phyloP scores from a whole-genome alignment of 148 eudicot species.

The Simmondsia chinensis region DNA sequence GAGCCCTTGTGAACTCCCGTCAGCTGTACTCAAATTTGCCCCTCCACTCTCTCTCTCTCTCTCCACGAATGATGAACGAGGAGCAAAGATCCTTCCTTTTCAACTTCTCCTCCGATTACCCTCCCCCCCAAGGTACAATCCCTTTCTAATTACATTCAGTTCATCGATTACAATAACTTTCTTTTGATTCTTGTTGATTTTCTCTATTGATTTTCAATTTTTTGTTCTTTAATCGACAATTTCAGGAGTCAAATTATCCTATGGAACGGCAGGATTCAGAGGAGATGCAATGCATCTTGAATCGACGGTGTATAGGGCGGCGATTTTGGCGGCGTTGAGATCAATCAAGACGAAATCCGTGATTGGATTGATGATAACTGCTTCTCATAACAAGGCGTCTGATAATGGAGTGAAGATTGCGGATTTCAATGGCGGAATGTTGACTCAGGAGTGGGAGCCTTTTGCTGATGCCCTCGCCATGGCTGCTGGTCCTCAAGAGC shows the following conservation, averaged over 20 bases:
- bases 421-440: slow-evolving; percentile 80
- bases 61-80: slow-evolving; percentile 32
- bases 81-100: slow-evolving; percentile 36
- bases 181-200: not conserved
- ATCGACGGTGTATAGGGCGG: slow-evolving; percentile 68
- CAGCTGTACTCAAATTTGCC: no score
- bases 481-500: slow-evolving; percentile 40
- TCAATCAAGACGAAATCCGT: slow-evolving; percentile 51
- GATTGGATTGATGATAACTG: slow-evolving; percentile 92
- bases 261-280: slow-evolving; percentile 92
- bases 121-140: slow-evolving; percentile 43
- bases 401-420: slow-evolving; percentile 93
- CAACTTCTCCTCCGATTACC: slow-evolving; percentile 30
- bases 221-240: not conserved
- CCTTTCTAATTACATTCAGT: no score
- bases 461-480: slow-evolving; percentile 76
- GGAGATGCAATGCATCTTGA: slow-evolving; percentile 54
- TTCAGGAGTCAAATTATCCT: slow-evolving; percentile 64
- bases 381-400: slow-evolving; percentile 70
- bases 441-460: slow-evolving; percentile 82
- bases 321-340: slow-evolving; percentile 73
- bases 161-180: not conserved
- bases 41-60: not conserved
- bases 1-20: no score
- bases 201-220: not conserved